Evolutionary conservation across 176 grass and related monocot genomes (phyloP), one percentile per base, ranked within the genome.

Genomic region (Avena atlantica): DNA sequence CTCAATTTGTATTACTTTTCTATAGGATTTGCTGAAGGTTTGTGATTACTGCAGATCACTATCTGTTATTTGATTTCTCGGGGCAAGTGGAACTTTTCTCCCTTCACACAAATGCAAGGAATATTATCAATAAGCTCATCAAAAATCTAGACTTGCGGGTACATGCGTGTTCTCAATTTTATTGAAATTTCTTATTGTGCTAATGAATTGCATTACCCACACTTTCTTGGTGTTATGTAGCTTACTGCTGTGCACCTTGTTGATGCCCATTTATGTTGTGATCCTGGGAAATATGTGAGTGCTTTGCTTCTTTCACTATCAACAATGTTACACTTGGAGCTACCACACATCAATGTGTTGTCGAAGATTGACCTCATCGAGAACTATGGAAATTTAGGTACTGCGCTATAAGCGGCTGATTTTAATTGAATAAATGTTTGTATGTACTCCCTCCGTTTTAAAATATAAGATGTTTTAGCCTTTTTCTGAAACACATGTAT

Each of bases 1-100:
- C 50, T 31, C 15, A 76, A 85, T 61, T 23, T 52, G 23, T 66
- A 78, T 21, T 65, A 52, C 6, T 63, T 58, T 74, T 42, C 23
- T 51, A 44, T 71, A 60, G 76, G 44, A 82, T 57, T 55, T 16
- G 17, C 48, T 78, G 10, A 70, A 87, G 4, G 4, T 40, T 81
- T 16, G 59, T 77, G 7, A 61, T 82, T 80, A 66, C 13, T 95
- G 87, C 90, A 98, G 93, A 98, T 89, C 94, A 98, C 72, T 98
- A 96, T 86, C 80, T 98, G 45, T 77, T 98, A 81, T 98, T 98
- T 90, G 96, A 98, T 91, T 98, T 98, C 88, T 94, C 93, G 70
- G 96, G 96, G 20, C 96, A 96, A 87, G 93, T 96, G 82, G 96
- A 98, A 85, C 90, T 96, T 85, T 98, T 98, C 90, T 98, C 91